A percentile compares a stretch with the other conserved stretches of the same genome.
phyloP scores from a whole-genome alignment of 257 asterid species.

The Lithospermum erythrorhizon region DNA sequence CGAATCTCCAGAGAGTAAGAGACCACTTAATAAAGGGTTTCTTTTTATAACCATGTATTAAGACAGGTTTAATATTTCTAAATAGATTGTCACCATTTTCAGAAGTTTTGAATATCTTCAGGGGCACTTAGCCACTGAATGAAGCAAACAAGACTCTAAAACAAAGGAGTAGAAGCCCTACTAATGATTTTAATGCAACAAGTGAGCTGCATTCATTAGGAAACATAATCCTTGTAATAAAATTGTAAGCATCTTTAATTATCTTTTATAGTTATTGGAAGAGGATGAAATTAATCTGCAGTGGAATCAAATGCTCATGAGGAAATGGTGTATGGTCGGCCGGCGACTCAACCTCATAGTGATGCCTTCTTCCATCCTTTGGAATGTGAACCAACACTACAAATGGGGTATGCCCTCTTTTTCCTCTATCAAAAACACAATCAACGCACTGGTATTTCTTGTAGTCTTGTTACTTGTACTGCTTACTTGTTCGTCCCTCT shows the following conservation, averaged over 20 bases:
- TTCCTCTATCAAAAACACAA: too few relatives aligned
- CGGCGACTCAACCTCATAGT: slow-evolving; percentile 40
- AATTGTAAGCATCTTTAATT: background rate
- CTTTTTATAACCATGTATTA: too few relatives aligned
- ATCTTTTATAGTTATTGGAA: slow-evolving; percentile 52
- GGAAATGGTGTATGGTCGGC: slow-evolving; percentile 63
- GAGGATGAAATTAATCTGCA: slow-evolving; percentile 67
- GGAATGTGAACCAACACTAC: slow-evolving; percentile 89
- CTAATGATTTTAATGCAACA: background rate
- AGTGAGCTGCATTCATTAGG: too few relatives aligned
- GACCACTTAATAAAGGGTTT: background rate
- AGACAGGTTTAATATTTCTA: background rate
- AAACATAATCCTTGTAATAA: too few relatives aligned
- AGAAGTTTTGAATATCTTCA: slow-evolving; percentile 16
- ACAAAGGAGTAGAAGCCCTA: slow-evolving; percentile 63
- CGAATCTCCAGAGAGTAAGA: slow-evolving; percentile 55
- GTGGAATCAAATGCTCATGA: slow-evolving; percentile 74
- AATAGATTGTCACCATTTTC: background rate
- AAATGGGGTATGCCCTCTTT: slow-evolving; percentile 90
- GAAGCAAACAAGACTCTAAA: slow-evolving; percentile 84
- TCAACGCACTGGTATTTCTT: too few relatives aligned
- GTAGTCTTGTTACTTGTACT: too few relatives aligned
- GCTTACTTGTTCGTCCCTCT: too few relatives aligned
- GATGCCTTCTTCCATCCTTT: slow-evolving; percentile 72
- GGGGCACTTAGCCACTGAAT: slow-evolving; percentile 75